Evolutionary conservation across 306 rosid genomes (phyloP).

Genomic region (Cucurbita ficifolia): DNA sequence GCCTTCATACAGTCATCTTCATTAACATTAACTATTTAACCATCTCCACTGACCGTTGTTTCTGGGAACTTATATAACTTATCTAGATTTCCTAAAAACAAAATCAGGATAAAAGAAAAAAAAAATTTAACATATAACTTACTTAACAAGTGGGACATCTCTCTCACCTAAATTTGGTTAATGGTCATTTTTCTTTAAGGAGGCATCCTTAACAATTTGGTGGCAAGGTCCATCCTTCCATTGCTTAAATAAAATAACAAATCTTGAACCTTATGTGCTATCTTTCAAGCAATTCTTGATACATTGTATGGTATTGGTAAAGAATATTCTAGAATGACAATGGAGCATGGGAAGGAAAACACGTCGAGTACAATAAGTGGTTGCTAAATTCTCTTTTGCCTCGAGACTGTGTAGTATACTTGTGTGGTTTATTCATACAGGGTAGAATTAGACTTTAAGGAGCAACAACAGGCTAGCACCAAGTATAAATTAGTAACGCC

Average conservation of each 20-base stretch:
- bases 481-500: too few relatives aligned
- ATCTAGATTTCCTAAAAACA: too few relatives aligned
- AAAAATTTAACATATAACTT: too few relatives aligned
- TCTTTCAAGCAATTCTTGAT: slow-evolving; percentile 84
- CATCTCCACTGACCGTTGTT: too few relatives aligned
- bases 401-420: slow-evolving; percentile 48
- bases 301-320: slow-evolving; percentile 92
- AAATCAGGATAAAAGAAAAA: too few relatives aligned
- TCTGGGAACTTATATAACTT: too few relatives aligned
- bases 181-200: too few relatives aligned
- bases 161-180: too few relatives aligned
- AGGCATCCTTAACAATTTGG: slow-evolving; percentile 90
- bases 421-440: slow-evolving; percentile 67
- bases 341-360: slow-evolving; percentile 75
- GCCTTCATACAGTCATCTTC: too few relatives aligned
- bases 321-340: slow-evolving; percentile 60
- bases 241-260: slow-evolving; percentile 77
- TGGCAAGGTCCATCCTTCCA: slow-evolving; percentile 71
- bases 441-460: slow-evolving; percentile 6
- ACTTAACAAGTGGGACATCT: too few relatives aligned
- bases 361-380: slow-evolving; percentile 65
- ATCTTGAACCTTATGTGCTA: slow-evolving; percentile 56
- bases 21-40: too few relatives aligned
- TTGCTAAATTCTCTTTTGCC: slow-evolving; percentile 70
- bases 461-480: too few relatives aligned